Base-by-base conservation (phyloP, 495 filamentous ascomycete genomes). In the Bombardia bombarda region DNA sequence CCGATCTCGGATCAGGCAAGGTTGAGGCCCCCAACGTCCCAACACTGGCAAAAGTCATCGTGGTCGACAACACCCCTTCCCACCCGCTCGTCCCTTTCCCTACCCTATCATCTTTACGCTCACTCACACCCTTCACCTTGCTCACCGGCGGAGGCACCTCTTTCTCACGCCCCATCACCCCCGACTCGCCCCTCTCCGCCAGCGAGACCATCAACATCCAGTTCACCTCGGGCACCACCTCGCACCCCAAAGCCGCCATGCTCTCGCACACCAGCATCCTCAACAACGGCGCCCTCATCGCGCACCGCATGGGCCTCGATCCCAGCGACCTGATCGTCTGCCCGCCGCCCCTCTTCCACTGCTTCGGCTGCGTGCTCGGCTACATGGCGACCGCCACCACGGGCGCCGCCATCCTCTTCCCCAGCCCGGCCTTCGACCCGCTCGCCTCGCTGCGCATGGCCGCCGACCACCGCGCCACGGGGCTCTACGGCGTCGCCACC, bases 301-400 rank as follows among this genome's bases (percentile, higher is more conserved):
- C 77, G 20, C 69, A 83, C 47, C 76, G 81, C 49, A 82, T 86
- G 79, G 63, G 67, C 10, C 67, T 86, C 3, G 74, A 70, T 4
- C 72, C 78, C 0, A 62, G 68, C 36, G 81, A 84, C 56, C 66
- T 73, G 20, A 69, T 86, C 39, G 82, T 80, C 63, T 84, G 80
- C 52, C 80, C 82, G 4, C 80, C 80, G 3, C 82, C 81, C 0
- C 67, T 85, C 0, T 85, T 84, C 61, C 82, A 85, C 60, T 85
- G 92, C 61, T 96, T 98, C 61, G 92, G 92, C 38, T 81, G 71
- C 47, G 83, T 96, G 23, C 71, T 98, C 0, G 92, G 92, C 1
- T 92, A 90, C 62, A 92, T 95, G 86, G 92, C 92, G 0, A 90
- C 86, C 1, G 87, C 84, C 10, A 95, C 90, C 0, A 89, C 90